These are phyloP conservation scores for Pulveroboletus ravenelii DNA, from an alignment of 768 basidiomycete species.

Conservation along the genomic window DNA sequence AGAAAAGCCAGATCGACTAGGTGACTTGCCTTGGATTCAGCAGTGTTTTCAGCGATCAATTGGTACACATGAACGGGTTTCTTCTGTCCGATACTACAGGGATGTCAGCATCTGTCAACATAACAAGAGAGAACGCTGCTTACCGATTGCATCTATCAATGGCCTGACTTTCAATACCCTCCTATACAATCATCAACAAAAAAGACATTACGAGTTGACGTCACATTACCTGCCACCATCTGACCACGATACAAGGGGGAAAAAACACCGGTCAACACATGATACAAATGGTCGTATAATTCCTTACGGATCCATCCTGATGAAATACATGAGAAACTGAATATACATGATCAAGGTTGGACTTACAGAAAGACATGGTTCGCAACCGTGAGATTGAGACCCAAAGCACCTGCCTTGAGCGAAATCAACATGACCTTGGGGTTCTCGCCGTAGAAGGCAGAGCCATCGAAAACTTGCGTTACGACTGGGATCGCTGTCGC, in stretches of 20 bases:
- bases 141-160: slow-evolving; percentile 75
- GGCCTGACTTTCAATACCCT: slow-evolving; percentile 82
- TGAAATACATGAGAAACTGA: slow-evolving; percentile 6
- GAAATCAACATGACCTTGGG: slow-evolving; percentile 85
- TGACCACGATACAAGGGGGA: slow-evolving; percentile 20
- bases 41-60: slow-evolving; percentile 83
- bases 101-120: slow-evolving; percentile 2
- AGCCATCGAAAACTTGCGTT: slow-evolving; percentile 18
- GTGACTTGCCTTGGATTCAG: slow-evolving; percentile 72
- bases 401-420: slow-evolving; percentile 81
- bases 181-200: slow-evolving; percentile 34
- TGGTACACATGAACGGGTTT: slow-evolving; percentile 85
- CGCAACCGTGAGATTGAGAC: slow-evolving; percentile 83
- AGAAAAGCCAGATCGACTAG: neutral
- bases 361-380: slow-evolving; percentile 81
- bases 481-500: slow-evolving; percentile 17
- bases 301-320: slow-evolving; percentile 80
- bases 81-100: slow-evolving; percentile 66
- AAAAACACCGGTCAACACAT: slow-evolving; percentile 13
- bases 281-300: neutral
- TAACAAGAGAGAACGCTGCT: slow-evolving; percentile 3
- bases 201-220: neutral
- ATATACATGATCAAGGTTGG: neutral
- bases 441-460: slow-evolving; percentile 36
- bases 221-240: slow-evolving; percentile 69